Evolutionary conservation across 2,329 filamentous ascomycete species (phyloP), one percentile per base, ranked within the genome.

Genomic region (Cordyceps militaris): DNA sequence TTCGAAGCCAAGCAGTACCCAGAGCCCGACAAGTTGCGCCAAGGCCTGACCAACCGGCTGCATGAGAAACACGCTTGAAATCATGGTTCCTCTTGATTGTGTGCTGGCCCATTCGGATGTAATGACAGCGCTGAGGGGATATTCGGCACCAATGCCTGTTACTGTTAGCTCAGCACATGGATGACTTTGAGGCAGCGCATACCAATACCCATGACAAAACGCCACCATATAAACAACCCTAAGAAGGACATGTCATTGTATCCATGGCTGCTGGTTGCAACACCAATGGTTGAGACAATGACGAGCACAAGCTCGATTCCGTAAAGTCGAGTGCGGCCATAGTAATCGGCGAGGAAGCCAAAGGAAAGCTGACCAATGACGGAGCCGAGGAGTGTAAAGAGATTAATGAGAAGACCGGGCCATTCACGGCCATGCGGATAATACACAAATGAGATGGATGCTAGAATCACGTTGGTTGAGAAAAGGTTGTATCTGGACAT

Each of bases 51-150:
- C 85, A 9, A 88, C 71, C 1, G 85, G 84, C 63, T 88, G 85
- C 80, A 86, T 87, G 63, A 86, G 76, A 66, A 88, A 88, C 32
- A 88, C 84, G 3, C 79, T 79, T 6, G 85, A 82, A 62, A 88
- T 73, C 85, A 88, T 88, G 21, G 78, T 81, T n/a, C 80, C 81
- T 50, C 85, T 75, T n/a, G 84, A 83, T 49, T 79, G 80, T 0
- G 83, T 87, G 55, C 78, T 81, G 5, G 79, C 74, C 73, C 79
- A 87, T 74, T 88, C 86, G 0, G 85, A 80, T 0, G 84, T 86
- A 34, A 89, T 88, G 9, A 87, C 81, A 0, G 85, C 84, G 46
- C 78, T 82, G 2, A 88, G 72, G 1, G 86, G 85, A 66, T 88
- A 88, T 68, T 88, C 84, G 16, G 81, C 84, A n/a, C 84, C 83